phyloP scores from a whole-genome alignment of 2,329 filamentous ascomycete genomes.

The Trichoderma semiorbis region DNA sequence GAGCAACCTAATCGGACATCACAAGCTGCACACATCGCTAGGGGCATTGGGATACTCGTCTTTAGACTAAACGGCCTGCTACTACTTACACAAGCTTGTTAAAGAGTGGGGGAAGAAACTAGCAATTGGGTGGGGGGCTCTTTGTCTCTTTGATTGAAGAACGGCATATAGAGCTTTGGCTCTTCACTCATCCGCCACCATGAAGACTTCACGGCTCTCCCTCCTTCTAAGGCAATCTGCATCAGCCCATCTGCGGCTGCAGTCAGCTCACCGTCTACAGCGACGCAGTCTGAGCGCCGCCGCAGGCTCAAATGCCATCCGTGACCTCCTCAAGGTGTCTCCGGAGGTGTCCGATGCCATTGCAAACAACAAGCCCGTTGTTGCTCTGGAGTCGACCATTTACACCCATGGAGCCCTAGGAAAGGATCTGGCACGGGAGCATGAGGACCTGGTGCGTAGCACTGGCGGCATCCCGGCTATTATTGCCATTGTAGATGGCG shows the following conservation, averaged over 20 bases:
- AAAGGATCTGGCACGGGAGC: slow-evolving; percentile 67
- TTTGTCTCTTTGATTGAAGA: neutral
- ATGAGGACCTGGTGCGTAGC: slow-evolving; percentile 76
- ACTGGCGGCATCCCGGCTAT: slow-evolving; percentile 87
- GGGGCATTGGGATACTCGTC: neutral
- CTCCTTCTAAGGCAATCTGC: neutral
- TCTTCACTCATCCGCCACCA: neutral
- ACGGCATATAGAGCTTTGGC: neutral
- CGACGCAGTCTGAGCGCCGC: slow-evolving; percentile 8
- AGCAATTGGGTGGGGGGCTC: neutral
- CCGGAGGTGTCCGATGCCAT: slow-evolving; percentile 81
- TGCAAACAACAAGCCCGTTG: slow-evolving; percentile 71
- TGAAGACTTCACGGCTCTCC: slow-evolving; percentile 17
- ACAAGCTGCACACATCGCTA: neutral
- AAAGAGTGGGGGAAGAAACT: slow-evolving; percentile 12
- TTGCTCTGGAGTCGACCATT: slow-evolving; percentile 92
- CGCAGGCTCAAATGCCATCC: slow-evolving; percentile 27
- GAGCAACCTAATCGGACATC: neutral
- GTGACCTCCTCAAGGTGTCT: slow-evolving; percentile 62
- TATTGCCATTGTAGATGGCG: slow-evolving; percentile 80
- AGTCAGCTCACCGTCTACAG: neutral
- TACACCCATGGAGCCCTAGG: slow-evolving; percentile 92
- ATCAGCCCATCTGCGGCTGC: neutral
- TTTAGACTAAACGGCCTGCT: neutral
- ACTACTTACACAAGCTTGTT: neutral